These are phyloP conservation scores for Knoxia roxburghii DNA, from an alignment of 257 asterid species.

Conservation along the genomic window DNA sequence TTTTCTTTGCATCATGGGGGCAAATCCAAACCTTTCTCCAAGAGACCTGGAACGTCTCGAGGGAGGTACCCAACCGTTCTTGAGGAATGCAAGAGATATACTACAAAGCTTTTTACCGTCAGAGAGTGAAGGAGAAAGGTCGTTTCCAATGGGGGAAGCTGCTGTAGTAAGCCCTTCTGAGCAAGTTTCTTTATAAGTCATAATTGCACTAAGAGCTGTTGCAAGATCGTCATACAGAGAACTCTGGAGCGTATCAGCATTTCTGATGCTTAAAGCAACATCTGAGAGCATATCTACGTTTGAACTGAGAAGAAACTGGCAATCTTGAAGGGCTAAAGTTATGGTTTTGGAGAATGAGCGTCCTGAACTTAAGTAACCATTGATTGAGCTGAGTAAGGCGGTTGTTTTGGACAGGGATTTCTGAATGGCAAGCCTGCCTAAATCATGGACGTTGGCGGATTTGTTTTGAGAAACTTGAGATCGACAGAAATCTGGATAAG, in stretches of 20 bases:
- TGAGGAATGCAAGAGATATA: constrained; percentile 24
- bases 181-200: constrained; percentile 26
- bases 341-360: neutral
- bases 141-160: constrained; percentile 2
- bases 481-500: constrained; percentile 19
- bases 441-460: constrained; percentile 20
- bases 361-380: neutral
- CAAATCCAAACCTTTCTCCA: neutral
- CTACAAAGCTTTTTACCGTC: constrained; percentile 24
- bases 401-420: constrained; percentile 16
- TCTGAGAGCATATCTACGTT: constrained; percentile 12
- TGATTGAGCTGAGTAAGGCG: neutral
- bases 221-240: neutral
- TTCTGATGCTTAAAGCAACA: neutral
- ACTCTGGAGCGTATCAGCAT: constrained; percentile 5
- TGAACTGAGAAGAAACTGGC: constrained; percentile 17
- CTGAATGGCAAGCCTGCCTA: constrained; percentile 16
- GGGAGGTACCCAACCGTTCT: constrained; percentile 21
- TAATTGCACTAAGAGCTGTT: constrained; percentile 25
- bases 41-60: neutral
- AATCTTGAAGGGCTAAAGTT: constrained; percentile 26
- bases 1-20: constrained; percentile 8
- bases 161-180: constrained; percentile 18
- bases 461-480: constrained; percentile 11
- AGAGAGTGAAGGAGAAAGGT: constrained; percentile 11